Conservation (phyloP, 2,329 filamentous ascomycete genomes). For the Colletotrichum ledebouriae region DNA sequence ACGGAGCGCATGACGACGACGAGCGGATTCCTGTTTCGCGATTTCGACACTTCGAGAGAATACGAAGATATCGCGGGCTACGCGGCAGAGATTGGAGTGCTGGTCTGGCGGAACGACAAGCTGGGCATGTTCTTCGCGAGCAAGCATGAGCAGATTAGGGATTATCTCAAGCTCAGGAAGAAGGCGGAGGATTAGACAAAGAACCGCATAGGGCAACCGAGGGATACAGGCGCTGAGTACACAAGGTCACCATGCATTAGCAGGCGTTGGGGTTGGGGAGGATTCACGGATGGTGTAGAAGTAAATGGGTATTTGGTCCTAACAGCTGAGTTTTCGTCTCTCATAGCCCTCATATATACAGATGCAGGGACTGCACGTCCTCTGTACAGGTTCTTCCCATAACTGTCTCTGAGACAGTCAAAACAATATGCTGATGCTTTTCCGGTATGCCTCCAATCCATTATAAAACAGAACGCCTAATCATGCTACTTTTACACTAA, state of each 20-base stretch:
- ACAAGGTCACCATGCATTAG: constrained; percentile 40
- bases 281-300: constrained; percentile 26
- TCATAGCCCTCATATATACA: constrained; percentile 22
- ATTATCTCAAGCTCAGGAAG: constrained; percentile 79
- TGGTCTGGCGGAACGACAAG: constrained; percentile 86
- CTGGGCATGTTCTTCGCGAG: constrained; percentile 92
- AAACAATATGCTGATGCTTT: constrained; percentile 11
- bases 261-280: constrained; percentile 41
- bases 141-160: constrained; percentile 87
- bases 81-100: constrained; percentile 89
- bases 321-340: constrained; percentile 33
- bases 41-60: constrained; percentile 80
- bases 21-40: constrained; percentile 87
- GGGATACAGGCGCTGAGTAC: constrained; percentile 9
- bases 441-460: neutral
- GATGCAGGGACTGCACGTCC: constrained; percentile 3
- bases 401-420: neutral
- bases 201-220: neutral
- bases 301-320: constrained; percentile 37
- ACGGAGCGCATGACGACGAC: constrained; percentile 92
- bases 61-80: constrained; percentile 81
- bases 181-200: constrained; percentile 53
- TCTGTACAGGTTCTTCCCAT: constrained; percentile 11
- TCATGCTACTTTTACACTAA: neutral
- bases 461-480: constrained; percentile 17